Conservation (phyloP, 1,284 basidiomycete genomes). For the Cutaneotrichosporon cavernicola region DNA sequence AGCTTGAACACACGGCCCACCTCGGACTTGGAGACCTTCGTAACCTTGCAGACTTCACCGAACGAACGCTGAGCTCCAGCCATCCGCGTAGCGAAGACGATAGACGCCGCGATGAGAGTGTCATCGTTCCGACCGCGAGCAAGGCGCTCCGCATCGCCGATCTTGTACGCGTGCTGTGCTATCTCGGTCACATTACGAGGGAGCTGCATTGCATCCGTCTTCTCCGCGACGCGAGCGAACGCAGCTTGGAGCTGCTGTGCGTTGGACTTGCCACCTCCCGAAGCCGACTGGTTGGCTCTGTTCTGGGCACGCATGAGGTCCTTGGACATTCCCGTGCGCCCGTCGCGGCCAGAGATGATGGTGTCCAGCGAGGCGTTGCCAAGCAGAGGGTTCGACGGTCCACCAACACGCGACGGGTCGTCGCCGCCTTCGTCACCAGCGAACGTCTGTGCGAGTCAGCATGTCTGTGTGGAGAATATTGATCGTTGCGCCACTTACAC, state of each 20-base stretch:
- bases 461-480: neutral
- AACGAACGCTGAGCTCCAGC: slow-evolving; percentile 92
- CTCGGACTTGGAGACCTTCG: slow-evolving; percentile 90
- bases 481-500: slow-evolving; percentile 61
- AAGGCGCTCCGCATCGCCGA: slow-evolving; percentile 86
- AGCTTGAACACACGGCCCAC: slow-evolving; percentile 81
- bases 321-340: slow-evolving; percentile 85
- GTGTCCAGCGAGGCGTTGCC: slow-evolving; percentile 64
- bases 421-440: slow-evolving; percentile 95
- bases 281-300: slow-evolving; percentile 65
- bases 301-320: slow-evolving; percentile 82
- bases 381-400: slow-evolving; percentile 86
- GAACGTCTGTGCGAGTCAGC: slow-evolving; percentile 69
- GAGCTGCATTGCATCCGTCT: slow-evolving; percentile 90
- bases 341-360: slow-evolving; percentile 90
- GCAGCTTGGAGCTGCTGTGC: slow-evolving; percentile 88
- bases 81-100: slow-evolving; percentile 95
- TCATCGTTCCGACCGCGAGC: slow-evolving; percentile 83
- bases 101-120: slow-evolving; percentile 93
- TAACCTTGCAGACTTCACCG: slow-evolving; percentile 90
- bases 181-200: slow-evolving; percentile 71
- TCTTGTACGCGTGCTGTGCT: slow-evolving; percentile 89
- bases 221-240: slow-evolving; percentile 88
- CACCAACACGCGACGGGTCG: slow-evolving; percentile 99
- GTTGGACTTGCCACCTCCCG: slow-evolving; percentile 70